Base-by-base conservation (phyloP, 495 filamentous ascomycete species). In the Penicillium flavigenum region DNA sequence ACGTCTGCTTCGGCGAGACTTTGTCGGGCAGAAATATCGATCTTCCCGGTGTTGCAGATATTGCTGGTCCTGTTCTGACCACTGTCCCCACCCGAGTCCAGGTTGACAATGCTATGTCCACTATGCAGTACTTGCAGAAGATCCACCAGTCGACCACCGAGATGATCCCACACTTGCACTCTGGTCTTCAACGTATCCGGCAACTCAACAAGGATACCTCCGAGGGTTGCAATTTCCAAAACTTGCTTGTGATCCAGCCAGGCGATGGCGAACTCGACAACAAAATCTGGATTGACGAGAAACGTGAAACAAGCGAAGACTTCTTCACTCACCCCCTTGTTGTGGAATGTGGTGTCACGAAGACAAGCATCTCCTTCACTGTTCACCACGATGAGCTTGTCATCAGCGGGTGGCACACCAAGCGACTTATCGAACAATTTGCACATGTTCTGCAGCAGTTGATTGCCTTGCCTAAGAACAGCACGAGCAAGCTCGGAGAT, bases 161-260 rank as follows among this genome's bases (percentile, higher is more conserved):
- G 4, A 80, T 81, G 60, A 81, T 83, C 51, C 77, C 80, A 8
- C 72, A 78, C 52, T 73, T 82, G 45, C 77, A 81, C 46, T 56
- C 67, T 14, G 79, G 78, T 27, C 64, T 81, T 0, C 76, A 78
- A 44, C 64, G 68, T 14, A 79, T 80, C 29, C 68, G 69, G 2
- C 67, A 72, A 16, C 58, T 81, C 14, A 72, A 66, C 56, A 55
- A 49, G 5, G 72, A 79, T 54, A 62, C 71, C 0, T 60, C 71
- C 7, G 44, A 60, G 54, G 87, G 83, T 10, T 89, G 86, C 61
- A 82, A 86, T 32, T 83, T 89, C 67, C 79, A 83, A 51, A 88
- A 81, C 61, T 61, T 88, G 8, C 72, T 88, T 5, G 80, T 82
- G 1, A 80, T 89, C 51, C 70, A 87, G 50, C 68, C 78, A 0